phyloP scores from a whole-genome alignment of 2,329 filamentous ascomycete genomes.

The Bertia moriformis region DNA sequence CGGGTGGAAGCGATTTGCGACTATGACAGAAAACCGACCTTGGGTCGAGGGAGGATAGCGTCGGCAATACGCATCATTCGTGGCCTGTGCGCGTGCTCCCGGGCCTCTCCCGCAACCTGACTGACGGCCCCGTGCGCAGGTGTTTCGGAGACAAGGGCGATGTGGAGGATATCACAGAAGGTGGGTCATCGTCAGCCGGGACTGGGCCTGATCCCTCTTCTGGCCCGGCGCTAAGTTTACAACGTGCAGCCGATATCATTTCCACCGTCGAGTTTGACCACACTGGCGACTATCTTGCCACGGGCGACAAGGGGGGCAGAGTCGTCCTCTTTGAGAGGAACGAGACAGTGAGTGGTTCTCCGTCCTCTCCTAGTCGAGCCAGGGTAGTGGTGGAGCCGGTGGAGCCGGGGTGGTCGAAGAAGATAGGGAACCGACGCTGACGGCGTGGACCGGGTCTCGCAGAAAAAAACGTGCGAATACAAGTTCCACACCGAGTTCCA shows the following conservation, averaged over 20 bases:
- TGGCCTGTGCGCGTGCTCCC: not conserved
- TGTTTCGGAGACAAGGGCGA: constrained; percentile 99
- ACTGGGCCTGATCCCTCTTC: not conserved
- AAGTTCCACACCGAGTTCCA: constrained; percentile 99
- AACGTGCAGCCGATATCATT: constrained; percentile 27
- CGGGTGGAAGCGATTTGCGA: too few species aligned
- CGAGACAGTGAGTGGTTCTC: not conserved
- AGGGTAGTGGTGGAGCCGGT: too few species aligned
- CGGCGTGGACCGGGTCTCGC: too few species aligned
- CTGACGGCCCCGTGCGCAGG: constrained; percentile 43
- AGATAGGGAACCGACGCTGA: too few species aligned
- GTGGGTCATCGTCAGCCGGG: constrained; percentile 32
- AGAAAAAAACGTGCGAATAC: constrained; percentile 99
- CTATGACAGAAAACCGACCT: too few species aligned
- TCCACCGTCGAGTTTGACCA: constrained; percentile 35
- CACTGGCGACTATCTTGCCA: constrained; percentile 34
- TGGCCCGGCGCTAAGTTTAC: too few species aligned
- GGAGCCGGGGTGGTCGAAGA: too few species aligned
- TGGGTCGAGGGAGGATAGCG: not conserved
- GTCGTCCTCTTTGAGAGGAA: constrained; percentile 29
- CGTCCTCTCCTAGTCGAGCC: too few species aligned
- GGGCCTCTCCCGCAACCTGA: constrained; percentile 8
- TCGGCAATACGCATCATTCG: constrained; percentile 2
- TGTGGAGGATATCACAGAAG: constrained; percentile 97
- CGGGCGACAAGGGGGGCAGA: constrained; percentile 32